Evolutionary conservation across 495 filamentous ascomycete genomes (phyloP).

Genomic region (Annulohypoxylon maeteangense): DNA sequence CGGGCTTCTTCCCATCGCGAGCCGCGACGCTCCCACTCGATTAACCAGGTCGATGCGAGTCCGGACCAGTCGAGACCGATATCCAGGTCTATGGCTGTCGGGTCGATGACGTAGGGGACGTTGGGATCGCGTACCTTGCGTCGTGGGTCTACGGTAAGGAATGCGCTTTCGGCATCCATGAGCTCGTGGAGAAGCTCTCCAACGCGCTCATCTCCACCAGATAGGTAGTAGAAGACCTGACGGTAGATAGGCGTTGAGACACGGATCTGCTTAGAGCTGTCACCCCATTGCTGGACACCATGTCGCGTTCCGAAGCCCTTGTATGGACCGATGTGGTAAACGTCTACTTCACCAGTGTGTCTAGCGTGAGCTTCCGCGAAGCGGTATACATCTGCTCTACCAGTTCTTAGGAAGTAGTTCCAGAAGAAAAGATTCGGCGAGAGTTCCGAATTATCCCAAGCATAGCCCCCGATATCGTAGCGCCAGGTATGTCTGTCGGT

Average conservation of each 20-base stretch:
- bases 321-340: constrained; percentile 59
- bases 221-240: constrained; percentile 59
- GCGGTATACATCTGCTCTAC: constrained; percentile 57
- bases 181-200: constrained; percentile 57
- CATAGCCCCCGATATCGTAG: constrained; percentile 64
- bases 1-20: constrained; percentile 56
- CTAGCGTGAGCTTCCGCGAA: constrained; percentile 61
- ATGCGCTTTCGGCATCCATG: constrained; percentile 55
- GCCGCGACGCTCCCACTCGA: constrained; percentile 60
- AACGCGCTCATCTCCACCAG: constrained; percentile 59
- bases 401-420: constrained; percentile 62
- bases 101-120: constrained; percentile 50
- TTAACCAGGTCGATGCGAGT: constrained; percentile 58
- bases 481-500: constrained; percentile 61
- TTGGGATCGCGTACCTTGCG: constrained; percentile 60
- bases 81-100: constrained; percentile 57
- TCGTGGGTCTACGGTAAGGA: constrained; percentile 56
- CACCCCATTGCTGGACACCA: constrained; percentile 62
- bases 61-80: constrained; percentile 61
- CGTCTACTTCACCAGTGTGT: constrained; percentile 63
- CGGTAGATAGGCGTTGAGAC: constrained; percentile 59
- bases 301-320: constrained; percentile 64
- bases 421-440: constrained; percentile 64
- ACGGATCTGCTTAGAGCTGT: constrained; percentile 62
- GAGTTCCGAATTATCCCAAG: constrained; percentile 66